phyloP scores from a whole-genome alignment of 495 filamentous ascomycete species.

The Lophium mytilinum region DNA sequence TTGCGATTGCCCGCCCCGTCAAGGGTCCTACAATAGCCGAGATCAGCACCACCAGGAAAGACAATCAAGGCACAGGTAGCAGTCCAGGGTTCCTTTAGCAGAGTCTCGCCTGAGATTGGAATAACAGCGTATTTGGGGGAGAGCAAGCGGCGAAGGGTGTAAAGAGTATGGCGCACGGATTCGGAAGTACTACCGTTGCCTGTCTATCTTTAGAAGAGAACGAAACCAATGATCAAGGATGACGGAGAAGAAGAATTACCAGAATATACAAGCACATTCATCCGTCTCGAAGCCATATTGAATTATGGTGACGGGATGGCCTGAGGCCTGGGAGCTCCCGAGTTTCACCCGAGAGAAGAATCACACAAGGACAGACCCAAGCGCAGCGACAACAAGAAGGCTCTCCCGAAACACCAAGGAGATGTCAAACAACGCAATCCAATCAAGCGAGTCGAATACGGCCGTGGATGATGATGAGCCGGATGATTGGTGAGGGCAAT shows the following conservation, averaged over 20 bases:
- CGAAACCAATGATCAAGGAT: background rate
- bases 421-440: slow-evolving; percentile 46
- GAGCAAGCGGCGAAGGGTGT: slow-evolving; percentile 80
- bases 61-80: slow-evolving; percentile 82
- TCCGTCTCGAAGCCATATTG: slow-evolving; percentile 52
- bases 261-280: slow-evolving; percentile 85
- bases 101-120: slow-evolving; percentile 64
- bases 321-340: slow-evolving; percentile 13
- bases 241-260: slow-evolving; percentile 41
- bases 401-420: background rate
- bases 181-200: slow-evolving; percentile 78
- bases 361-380: background rate
- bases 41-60: slow-evolving; percentile 89
- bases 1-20: slow-evolving; percentile 81
- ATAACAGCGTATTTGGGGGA: slow-evolving; percentile 90
- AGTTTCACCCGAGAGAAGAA: slow-evolving; percentile 7
- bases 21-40: slow-evolving; percentile 80
- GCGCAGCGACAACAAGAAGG: background rate
- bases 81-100: slow-evolving; percentile 89
- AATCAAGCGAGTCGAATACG: slow-evolving; percentile 34
- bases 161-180: slow-evolving; percentile 83
- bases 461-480: slow-evolving; percentile 73
- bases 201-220: slow-evolving; percentile 30
- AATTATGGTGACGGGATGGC: slow-evolving; percentile 18
- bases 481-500: slow-evolving; percentile 73